Evolutionary conservation across 495 filamentous ascomycete genomes (phyloP).

Genomic region (Penicillium paxilli): DNA sequence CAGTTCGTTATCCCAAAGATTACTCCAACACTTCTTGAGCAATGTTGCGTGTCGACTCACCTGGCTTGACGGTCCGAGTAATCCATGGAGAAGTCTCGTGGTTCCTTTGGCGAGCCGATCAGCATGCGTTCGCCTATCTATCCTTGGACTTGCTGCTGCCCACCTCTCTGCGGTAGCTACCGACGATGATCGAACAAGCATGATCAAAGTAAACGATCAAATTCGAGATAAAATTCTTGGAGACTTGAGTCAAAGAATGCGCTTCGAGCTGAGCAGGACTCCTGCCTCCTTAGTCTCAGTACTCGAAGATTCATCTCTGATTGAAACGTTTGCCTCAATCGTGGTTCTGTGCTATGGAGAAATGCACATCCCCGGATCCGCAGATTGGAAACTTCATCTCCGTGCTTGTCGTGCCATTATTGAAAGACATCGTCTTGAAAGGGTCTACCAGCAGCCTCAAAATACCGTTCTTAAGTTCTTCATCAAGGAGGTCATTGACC

Average conservation of each 20-base stretch:
- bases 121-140: slow-evolving; percentile 11
- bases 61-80: slow-evolving; percentile 21
- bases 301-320: not conserved
- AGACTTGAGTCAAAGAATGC: slow-evolving; percentile 9
- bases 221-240: slow-evolving; percentile 12
- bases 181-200: slow-evolving; percentile 8
- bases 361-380: slow-evolving; percentile 15
- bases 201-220: slow-evolving; percentile 4
- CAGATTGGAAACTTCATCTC: slow-evolving; percentile 18
- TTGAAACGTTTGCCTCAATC: slow-evolving; percentile 12
- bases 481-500: slow-evolving; percentile 19
- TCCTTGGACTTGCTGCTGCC: slow-evolving; percentile 18
- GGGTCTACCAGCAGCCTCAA: not conserved
- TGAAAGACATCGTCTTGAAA: slow-evolving; percentile 9
- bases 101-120: slow-evolving; percentile 7
- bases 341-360: slow-evolving; percentile 20
- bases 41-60: slow-evolving; percentile 14
- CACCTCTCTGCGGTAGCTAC: slow-evolving; percentile 18
- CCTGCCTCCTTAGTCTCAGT: not conserved
- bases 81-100: slow-evolving; percentile 20
- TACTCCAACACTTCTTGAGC: slow-evolving; percentile 15
- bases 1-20: slow-evolving; percentile 4
- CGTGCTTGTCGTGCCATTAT: slow-evolving; percentile 18
- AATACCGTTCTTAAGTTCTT: slow-evolving; percentile 8
- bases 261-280: not conserved